These are phyloP conservation scores for Larix kaempferi DNA, from an alignment of 75 land plant genomes.

Conservation along the genomic window DNA sequence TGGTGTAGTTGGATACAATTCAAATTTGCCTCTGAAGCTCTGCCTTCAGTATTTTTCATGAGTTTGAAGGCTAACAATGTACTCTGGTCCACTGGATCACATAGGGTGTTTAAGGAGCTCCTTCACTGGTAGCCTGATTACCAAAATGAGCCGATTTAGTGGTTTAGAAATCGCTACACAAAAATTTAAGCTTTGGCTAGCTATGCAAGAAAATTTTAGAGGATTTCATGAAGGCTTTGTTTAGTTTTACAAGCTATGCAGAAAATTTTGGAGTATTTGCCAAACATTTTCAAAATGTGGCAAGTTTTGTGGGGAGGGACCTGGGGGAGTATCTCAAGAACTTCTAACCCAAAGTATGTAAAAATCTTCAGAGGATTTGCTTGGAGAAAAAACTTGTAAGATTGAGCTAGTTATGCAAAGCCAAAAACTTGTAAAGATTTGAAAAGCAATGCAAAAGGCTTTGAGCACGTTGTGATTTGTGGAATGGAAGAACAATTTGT, in stretches of 20 bases:
- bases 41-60: background rate
- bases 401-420: background rate
- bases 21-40: background rate
- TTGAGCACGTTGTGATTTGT: conserved; percentile 37
- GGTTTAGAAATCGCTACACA: too few relatives aligned
- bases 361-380: background rate
- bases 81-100: background rate
- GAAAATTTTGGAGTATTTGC: background rate
- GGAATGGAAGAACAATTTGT: conserved; percentile 77
- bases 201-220: background rate
- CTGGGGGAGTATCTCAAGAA: background rate
- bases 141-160: background rate
- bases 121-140: background rate
- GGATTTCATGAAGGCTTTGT: background rate
- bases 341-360: background rate
- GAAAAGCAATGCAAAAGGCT: background rate
- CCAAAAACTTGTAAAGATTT: background rate
- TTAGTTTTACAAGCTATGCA: too few relatives aligned
- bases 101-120: background rate
- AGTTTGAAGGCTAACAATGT: too few relatives aligned
- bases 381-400: background rate
- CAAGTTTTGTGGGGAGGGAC: background rate
- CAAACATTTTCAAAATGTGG: background rate
- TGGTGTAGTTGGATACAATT: background rate
- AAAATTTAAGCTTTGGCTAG: background rate